Base-by-base conservation (phyloP, 1,139 yeast species). In the Arxiozyma bovina region DNA sequence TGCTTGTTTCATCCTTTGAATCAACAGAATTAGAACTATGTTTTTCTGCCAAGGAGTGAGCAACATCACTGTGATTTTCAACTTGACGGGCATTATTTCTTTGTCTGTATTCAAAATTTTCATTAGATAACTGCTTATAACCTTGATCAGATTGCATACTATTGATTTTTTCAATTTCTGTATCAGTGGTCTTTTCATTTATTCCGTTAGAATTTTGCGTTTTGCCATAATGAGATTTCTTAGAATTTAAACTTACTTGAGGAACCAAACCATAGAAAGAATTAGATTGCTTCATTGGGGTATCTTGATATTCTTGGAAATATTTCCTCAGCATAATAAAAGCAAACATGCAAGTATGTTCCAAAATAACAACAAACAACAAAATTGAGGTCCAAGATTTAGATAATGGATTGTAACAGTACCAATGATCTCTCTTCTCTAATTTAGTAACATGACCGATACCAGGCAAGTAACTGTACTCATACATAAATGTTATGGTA, bases 401-500 rank as follows among this genome's bases (percentile, higher is more conserved):
- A 12, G 56, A 52, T 15, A 69, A 46, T 25, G 71, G 70, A 18
- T 64, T 59, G 21, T 57, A 50, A 17, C 48, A 48, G 49, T 59
- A 63, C 71, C 70, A 68, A 11, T 46, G 22, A 12, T 56, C 60
- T 40, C 64, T 60, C 45, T 60, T 61, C 23, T 58, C 60, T 11
- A 61, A 44, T 18, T 22, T 30, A 12, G 53, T 56, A 9, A 52
- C 27, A 22, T 46, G 34, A 12, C 69, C 69, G 21, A 64, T 58
- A 42, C 63, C 65, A 8, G 68, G 67, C 23, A 68, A 54, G 30
- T 61, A 60, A 40, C 71, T 68, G 49, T 67, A 57, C 57, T 77
- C 82, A 71, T 86, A 90, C 83, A 93, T 86, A 17, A 82, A 77
- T 23, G 94, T 78, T 45, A 90, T 74, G 12, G 89, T 75, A 20